Evolutionary conservation across 345 rosid genomes (phyloP), one percentile per base, ranked within the genome.

Genomic region (Citrus maxima): DNA sequence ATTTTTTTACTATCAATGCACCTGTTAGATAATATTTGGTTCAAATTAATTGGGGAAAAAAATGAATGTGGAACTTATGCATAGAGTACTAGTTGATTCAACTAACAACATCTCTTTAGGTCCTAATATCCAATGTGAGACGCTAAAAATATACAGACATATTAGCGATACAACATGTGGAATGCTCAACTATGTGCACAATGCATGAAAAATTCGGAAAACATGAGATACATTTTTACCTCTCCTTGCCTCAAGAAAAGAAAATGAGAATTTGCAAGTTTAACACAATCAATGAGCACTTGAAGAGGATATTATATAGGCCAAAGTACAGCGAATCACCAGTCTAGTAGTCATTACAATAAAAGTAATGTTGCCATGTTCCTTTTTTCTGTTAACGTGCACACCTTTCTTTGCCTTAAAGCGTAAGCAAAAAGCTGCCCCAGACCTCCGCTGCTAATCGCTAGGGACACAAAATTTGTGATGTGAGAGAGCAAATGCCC

Each of bases 341-440:
- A 60, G 25, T 62, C 38, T 6, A 22, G 1, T 54, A 60, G 25
- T 63, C 40, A 1, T n/a, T 32, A 51, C 66, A 51, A 51, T 32
- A 6, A 67, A 56, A 10, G 25, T 10, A 22, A 54, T 24, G 24
- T 30, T 51, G 51, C 4, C 73, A 67, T 24, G 37, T 37, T 54
- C 27, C 38, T 76, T 34, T 76, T 76, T 76, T 10, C 70, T 16
- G 42, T 19, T 25, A 56, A 56, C 38, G 79, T 67, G 55, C 73
- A 67, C 30, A 49, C 73, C 35, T 67, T 49, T 13, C 1, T 46
- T 46, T 62, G 70, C 60, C 25, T 6, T 74, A 2, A 42, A 74
- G 28, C 19, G 78, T 30, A 63, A 75, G 78, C 69, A 63, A 18
- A 51, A 64, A 28, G 42, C 60, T 46, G 37, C 28, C 60, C 24